Evolutionary conservation across 2,329 filamentous ascomycete genomes (phyloP).

Genomic region (Coniella lustricola): DNA sequence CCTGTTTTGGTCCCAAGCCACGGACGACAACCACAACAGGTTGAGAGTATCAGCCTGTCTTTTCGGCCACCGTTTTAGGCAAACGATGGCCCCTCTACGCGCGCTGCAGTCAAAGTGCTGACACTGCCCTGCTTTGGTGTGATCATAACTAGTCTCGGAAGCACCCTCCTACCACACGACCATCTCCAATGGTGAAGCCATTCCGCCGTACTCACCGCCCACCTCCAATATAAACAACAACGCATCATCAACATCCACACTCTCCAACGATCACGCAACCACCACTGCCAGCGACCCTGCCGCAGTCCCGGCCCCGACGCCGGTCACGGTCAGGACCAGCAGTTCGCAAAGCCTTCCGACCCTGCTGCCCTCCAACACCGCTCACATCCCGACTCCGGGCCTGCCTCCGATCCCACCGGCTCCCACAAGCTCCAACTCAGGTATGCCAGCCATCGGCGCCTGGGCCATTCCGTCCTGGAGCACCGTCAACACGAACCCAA

Average conservation of each 20-base stretch:
- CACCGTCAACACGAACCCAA: constrained; percentile 45
- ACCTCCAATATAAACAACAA: not conserved
- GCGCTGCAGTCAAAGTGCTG: not conserved
- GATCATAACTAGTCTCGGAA: constrained; percentile 46
- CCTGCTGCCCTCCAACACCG: constrained; percentile 27
- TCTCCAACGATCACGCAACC: constrained; percentile 7
- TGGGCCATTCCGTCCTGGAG: constrained; percentile 57
- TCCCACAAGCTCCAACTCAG: constrained; percentile 22
- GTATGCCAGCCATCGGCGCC: constrained; percentile 37
- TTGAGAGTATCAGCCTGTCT: too few relatives aligned
- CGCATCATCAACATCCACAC: constrained; percentile 13
- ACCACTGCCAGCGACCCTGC: constrained; percentile 10
- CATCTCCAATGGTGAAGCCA: constrained; percentile 35
- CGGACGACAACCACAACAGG: too few relatives aligned
- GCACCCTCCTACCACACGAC: constrained; percentile 55
- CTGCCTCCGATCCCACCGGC: constrained; percentile 44
- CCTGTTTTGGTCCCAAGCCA: too few relatives aligned
- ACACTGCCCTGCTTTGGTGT: not conserved
- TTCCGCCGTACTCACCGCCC: constrained; percentile 45
- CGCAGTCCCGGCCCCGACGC: not conserved
- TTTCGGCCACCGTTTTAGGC: too few relatives aligned
- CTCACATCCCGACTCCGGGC: constrained; percentile 31
- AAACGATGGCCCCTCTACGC: too few relatives aligned
- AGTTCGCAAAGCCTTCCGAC: constrained; percentile 16
- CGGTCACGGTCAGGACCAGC: not conserved